Evolutionary conservation across 164 flowering plant species (phyloP).

Genomic region (Echeveria elegans): DNA sequence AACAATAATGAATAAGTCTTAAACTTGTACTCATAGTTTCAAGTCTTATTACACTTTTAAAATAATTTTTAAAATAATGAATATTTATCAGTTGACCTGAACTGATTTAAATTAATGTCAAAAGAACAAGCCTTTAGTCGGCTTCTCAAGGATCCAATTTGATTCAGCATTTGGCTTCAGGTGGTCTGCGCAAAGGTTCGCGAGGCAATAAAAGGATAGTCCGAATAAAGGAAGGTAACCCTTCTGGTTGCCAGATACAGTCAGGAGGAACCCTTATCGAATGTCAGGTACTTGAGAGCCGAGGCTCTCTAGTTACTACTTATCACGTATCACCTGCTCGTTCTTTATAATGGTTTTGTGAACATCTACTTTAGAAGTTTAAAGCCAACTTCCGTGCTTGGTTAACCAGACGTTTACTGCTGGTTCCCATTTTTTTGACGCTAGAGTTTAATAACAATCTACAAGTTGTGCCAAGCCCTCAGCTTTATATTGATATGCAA

Average conservation of each 20-base stretch:
- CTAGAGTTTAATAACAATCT: neutral
- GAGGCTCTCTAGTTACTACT: neutral
- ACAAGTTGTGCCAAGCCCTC: neutral
- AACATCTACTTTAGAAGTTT: neutral
- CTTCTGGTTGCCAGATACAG: slow-evolving; percentile 83
- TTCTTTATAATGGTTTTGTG: neutral
- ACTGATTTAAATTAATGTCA: no score
- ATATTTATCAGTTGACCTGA: no score
- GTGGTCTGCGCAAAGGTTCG: slow-evolving; percentile 89
- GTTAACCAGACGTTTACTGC: neutral
- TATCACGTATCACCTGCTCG: neutral
- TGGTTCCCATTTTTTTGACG: neutral
- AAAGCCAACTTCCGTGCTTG: neutral
- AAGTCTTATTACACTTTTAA: no score
- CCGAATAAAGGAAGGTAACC: slow-evolving; percentile 86
- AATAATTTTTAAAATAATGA: no score
- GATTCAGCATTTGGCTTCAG: slow-evolving; percentile 27
- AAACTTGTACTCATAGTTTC: no score
- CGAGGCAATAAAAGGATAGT: slow-evolving; percentile 92
- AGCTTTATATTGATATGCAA: neutral
- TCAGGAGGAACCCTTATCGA: slow-evolving; percentile 96
- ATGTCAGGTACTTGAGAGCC: slow-evolving; percentile 69
- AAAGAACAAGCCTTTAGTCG: no score
- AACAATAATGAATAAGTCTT: no score
- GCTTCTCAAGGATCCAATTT: neutral